Evolutionary conservation across 352 stramenopile species (phyloP).

Genomic region (Phytopythium helicoides): DNA sequence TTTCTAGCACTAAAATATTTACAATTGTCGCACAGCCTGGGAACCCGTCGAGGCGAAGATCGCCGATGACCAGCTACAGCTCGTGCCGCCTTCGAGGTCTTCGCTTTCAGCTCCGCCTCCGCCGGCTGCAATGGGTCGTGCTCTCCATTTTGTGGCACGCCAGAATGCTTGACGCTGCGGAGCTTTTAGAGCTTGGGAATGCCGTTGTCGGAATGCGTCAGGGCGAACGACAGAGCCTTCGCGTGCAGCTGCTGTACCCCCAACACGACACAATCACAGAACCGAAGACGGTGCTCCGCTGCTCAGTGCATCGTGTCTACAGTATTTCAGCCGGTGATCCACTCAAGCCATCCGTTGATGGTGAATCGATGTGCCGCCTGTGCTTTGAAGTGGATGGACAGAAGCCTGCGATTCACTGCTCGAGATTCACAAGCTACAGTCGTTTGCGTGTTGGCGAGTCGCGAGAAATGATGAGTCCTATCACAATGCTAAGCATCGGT

Average conservation of each 20-base stretch:
- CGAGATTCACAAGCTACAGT: not conserved
- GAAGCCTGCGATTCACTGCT: not conserved
- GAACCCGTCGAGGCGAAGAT: no score
- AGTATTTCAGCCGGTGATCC: no score
- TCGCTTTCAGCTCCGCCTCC: no score
- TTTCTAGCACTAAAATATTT: slow-evolving; percentile 14
- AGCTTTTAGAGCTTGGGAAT: no score
- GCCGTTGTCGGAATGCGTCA: no score
- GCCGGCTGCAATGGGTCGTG: no score
- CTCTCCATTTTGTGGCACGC: no score
- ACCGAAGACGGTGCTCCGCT: not conserved
- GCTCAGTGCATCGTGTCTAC: not conserved
- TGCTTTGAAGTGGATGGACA: not conserved
- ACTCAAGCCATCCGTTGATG: not conserved
- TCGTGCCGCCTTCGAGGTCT: no score
- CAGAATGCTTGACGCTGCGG: no score
- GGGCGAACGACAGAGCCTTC: not conserved
- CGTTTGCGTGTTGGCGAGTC: not conserved
- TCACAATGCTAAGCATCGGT: not conserved
- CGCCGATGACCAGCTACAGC: no score
- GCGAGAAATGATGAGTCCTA: not conserved
- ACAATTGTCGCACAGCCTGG: no score
- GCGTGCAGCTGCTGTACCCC: slow-evolving; percentile 1
- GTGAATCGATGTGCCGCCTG: not conserved
- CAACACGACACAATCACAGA: not conserved